A percentile compares a stretch with the other conserved stretches of the same genome.
phyloP scores from a whole-genome alignment of 768 basidiomycete species.

The Leccinum boreale region DNA sequence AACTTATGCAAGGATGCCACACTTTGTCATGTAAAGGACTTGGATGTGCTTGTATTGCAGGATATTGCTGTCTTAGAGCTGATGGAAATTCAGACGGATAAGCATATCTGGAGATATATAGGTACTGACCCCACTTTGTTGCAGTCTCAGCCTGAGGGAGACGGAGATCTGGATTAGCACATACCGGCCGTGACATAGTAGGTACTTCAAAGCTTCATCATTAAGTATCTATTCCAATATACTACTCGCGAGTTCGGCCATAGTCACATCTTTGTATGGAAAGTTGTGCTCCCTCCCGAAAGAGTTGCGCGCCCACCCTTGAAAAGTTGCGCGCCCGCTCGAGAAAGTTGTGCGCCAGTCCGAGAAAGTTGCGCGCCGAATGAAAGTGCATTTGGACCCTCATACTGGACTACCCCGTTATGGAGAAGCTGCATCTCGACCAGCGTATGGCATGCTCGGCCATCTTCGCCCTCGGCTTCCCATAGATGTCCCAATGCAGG shows the following conservation, averaged over 20 bases:
- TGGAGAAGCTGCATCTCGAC: background rate
- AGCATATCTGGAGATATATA: background rate
- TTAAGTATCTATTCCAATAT: too few species aligned
- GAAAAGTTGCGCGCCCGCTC: too few species aligned
- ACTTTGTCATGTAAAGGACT: background rate
- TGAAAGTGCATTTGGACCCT: too few species aligned
- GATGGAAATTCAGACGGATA: background rate
- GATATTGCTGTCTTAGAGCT: background rate
- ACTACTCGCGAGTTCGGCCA: too few species aligned
- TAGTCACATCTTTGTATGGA: too few species aligned
- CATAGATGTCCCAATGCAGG: background rate
- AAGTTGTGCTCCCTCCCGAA: too few species aligned
- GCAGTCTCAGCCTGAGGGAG: too few species aligned
- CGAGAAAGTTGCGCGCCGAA: too few species aligned
- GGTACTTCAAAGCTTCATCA: too few species aligned
- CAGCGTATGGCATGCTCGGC: background rate
- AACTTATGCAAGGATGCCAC: background rate
- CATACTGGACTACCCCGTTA: background rate
- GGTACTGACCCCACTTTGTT: background rate
- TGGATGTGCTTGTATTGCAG: background rate
- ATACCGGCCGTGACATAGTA: too few species aligned
- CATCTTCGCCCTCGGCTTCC: background rate
- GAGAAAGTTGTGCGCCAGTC: too few species aligned
- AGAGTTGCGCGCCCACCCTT: background rate
- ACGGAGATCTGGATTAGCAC: too few species aligned